These are phyloP conservation scores for Sclerotinia subarctica DNA, from an alignment of 2,329 filamentous ascomycete species.

Conservation along the genomic window DNA sequence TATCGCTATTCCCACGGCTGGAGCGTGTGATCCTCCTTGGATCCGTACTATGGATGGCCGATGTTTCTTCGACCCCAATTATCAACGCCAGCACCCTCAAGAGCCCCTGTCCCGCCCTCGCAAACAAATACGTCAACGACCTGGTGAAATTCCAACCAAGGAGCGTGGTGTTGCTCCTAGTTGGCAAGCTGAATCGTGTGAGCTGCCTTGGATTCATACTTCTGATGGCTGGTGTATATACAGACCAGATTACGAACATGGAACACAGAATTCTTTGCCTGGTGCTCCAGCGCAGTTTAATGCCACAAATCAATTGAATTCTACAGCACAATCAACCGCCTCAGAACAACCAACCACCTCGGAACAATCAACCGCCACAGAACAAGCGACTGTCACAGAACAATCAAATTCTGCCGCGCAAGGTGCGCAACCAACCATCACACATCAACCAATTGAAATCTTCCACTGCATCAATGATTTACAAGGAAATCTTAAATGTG, in stretches of 20 bases:
- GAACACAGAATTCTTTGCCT: background rate
- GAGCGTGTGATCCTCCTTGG: background rate
- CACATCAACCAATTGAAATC: background rate
- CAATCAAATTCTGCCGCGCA: background rate
- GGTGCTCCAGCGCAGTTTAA: background rate
- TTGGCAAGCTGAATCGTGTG: background rate
- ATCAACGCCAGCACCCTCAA: background rate
- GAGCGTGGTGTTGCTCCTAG: background rate
- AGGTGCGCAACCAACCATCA: background rate
- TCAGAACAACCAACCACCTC: background rate
- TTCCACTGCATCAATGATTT: background rate
- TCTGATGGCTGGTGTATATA: background rate
- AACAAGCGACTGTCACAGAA: background rate
- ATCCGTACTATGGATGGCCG: conserved; percentile 2
- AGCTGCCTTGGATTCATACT: background rate
- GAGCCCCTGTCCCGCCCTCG: background rate
- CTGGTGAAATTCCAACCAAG: background rate
- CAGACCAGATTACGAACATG: background rate
- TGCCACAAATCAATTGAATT: background rate
- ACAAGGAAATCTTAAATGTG: conserved; percentile 1
- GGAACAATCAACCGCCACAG: background rate
- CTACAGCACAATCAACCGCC: background rate
- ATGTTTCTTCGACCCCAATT: conserved; percentile 4
- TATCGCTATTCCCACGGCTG: background rate
- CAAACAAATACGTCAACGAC: background rate